Conservation (phyloP, 2,329 filamentous ascomycete species). For the Colletotrichum tropicale region DNA sequence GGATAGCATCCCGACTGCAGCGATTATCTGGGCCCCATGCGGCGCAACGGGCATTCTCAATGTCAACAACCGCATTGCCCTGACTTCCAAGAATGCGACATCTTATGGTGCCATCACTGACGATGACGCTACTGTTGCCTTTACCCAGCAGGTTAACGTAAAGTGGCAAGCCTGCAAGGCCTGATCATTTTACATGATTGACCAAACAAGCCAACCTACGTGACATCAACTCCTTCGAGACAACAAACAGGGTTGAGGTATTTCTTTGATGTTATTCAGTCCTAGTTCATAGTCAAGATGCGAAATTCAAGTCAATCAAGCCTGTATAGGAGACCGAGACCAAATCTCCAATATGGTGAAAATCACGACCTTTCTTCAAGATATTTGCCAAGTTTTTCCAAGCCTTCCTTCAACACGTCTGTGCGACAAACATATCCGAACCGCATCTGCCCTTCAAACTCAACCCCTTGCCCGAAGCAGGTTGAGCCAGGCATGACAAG, state of each 20-base stretch:
- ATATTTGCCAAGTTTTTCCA: constrained; percentile 55
- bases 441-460: constrained; percentile 77
- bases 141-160: constrained; percentile 42
- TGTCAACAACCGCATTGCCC: constrained; percentile 42
- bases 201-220: neutral
- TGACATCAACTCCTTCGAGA: neutral
- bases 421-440: constrained; percentile 79
- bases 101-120: constrained; percentile 40
- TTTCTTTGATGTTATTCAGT: neutral
- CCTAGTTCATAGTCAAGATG: neutral
- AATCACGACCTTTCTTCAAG: constrained; percentile 24
- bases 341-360: neutral
- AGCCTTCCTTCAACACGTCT: constrained; percentile 67
- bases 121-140: constrained; percentile 42
- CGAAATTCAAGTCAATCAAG: constrained; percentile 34
- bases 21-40: constrained; percentile 49
- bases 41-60: constrained; percentile 49
- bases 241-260: neutral
- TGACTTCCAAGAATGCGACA: constrained; percentile 32
- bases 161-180: constrained; percentile 30
- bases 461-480: constrained; percentile 70
- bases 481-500: constrained; percentile 75
- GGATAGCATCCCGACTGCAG: constrained; percentile 47
- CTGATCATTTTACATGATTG: neutral
- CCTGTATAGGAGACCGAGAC: constrained; percentile 6